Base-by-base conservation (phyloP, 257 asterid genomes). In the Thymus quinquecostatus region DNA sequence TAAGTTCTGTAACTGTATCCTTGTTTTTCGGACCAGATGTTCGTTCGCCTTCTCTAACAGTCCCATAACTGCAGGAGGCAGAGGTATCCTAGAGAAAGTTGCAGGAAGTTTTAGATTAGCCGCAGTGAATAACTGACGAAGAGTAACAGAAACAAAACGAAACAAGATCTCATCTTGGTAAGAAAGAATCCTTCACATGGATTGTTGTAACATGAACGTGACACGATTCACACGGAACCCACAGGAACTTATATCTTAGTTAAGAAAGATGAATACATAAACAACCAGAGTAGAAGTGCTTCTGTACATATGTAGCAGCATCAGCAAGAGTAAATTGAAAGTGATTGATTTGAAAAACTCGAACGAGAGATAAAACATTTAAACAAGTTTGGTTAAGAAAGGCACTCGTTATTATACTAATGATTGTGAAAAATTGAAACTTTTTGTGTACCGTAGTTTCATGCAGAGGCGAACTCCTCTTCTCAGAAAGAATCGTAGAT, bases 41-140 rank as follows among this genome's bases (percentile, higher is more conserved):
- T 67, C 63, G 66, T 74, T 76, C 75, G 68, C 77, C 77, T 69
- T 82, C 84, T 68, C 64, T 72, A 13, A 76, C 21, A 45, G 50
- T 60, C 30, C 55, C 80, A 54, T 72, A 68, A 62, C 56, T 74
- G 79, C 68, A 57, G 11, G 76, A 65, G 54, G 81, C 75, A 40
- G 80, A 65, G 51, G 45, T 51, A 58, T 83, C 86, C 88, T 85
- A 82, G 45, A 75, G 64, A 45, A 70, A 48, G n/a, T 43, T 55
- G 33, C 43, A 70, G 38, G 59, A 41, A 27, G 45, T 21, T 6
- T 47, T 74, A 27, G 21, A 58, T 67, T 53, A 78, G 71, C 21
- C 50, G 27, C 64, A 60, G 30, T 2, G 59, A 10, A 60, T 68
- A 33, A 68, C 57, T 3, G 59, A 66, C 28, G 33, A 21, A 43